Evolutionary conservation across 2,329 filamentous ascomycete species (phyloP), one percentile per base, ranked within the genome.

Genomic region (Nothomitra cinnamomea): DNA sequence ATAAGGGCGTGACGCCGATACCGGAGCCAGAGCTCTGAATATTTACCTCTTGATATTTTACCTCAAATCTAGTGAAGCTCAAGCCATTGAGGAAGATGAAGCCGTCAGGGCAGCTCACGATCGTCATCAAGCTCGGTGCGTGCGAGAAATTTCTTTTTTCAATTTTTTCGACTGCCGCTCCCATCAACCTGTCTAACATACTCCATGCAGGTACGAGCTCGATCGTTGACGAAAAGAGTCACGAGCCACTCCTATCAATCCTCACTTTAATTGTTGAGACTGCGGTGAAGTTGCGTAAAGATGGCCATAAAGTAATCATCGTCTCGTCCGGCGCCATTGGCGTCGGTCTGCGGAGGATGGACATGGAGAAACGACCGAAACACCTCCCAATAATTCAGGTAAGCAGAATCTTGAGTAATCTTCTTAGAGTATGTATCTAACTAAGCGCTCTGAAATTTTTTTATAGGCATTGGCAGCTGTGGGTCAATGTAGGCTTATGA

Each of bases 301-400:
- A 94, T 80, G 92, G 92, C 51, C 89, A 98, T 67, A 81, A 83
- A 61, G 92, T 98, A 52, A 83, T 98, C 66, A 85, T 98, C 59
- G 94, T 96, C 58, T 98, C 92, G 1, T 98, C 92, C 0, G 92
- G 92, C 56, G 92, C 92, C 66, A 94, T 98, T 67, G 92, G 90
- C 55, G 88, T 98, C 56, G 92, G 89, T 5, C 74, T 98, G 56
- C 80, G 86, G 55, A 80, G 88, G 56, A 95, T 96, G 87, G 80
- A 95, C 65, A 75, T 94, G 56, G 80, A 87, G 25, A 84, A 85
- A 62, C 78, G 87, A 60, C 92, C 92, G 21, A 95, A 95, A 67
- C 84, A 94, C 66, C 76, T 98, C 38, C 85, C 90, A 50, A 80
- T 88, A 66, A 76, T 95, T 56, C 92, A 96, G 71, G 82, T 81